These are phyloP conservation scores for Microcos paniculata DNA, from an alignment of 345 rosid genomes.

Conservation along the genomic window DNA sequence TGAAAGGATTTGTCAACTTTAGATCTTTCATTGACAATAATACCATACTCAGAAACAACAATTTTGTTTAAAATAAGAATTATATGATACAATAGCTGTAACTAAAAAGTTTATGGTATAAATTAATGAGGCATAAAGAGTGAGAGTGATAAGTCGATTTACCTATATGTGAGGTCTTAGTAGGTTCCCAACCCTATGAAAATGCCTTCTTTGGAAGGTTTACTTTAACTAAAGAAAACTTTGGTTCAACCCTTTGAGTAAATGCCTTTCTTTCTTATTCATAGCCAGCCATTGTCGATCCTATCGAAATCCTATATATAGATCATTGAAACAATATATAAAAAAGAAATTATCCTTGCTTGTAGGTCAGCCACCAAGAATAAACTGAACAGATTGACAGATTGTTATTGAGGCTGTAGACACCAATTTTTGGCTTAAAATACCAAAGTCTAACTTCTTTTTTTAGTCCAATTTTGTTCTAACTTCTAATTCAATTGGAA, in stretches of 20 bases:
- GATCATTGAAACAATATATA: not conserved
- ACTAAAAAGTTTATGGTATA: not conserved
- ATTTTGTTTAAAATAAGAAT: not conserved
- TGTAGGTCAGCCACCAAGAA: not conserved
- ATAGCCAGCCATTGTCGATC: conserved; percentile 85
- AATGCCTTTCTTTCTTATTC: conserved; percentile 65
- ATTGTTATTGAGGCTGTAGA: too few relatives aligned
- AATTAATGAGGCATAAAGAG: not conserved
- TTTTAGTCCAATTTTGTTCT: too few relatives aligned
- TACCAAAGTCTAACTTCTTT: too few relatives aligned
- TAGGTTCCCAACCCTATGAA: conserved; percentile 58
- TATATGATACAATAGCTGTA: not conserved
- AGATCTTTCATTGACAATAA: too few relatives aligned
- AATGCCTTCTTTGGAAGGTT: conserved; percentile 65
- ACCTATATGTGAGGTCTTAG: conserved; percentile 59
- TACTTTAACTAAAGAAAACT: conserved; percentile 69
- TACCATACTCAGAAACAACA: not conserved
- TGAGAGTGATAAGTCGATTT: conserved; percentile 8
- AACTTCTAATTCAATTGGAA: too few relatives aligned
- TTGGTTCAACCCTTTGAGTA: conserved; percentile 89
- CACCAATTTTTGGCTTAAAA: too few relatives aligned
- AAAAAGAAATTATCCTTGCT: not conserved
- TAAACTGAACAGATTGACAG: not conserved
- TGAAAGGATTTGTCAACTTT: not conserved
- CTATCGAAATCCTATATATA: conserved; percentile 69